A percentile compares a stretch with the other conserved stretches of the same genome.
phyloP scores from a whole-genome alignment of 2,329 filamentous ascomycete species.

The Diaporthe vexans region DNA sequence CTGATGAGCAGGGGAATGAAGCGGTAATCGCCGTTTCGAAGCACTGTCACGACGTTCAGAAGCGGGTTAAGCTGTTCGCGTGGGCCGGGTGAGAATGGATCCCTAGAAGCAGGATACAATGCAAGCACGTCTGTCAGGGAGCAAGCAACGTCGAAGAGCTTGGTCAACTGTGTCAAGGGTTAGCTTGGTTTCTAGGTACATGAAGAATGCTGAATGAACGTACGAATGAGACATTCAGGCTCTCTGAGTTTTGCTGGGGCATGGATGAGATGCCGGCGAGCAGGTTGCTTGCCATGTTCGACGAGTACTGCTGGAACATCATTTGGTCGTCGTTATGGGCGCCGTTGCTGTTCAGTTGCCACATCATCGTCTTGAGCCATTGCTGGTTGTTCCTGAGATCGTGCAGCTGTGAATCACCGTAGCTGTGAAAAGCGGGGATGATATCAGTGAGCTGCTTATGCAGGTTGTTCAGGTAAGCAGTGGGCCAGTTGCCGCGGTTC shows the following conservation, averaged over 20 bases:
- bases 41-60: slow-evolving; percentile 74
- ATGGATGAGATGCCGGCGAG: slow-evolving; percentile 79
- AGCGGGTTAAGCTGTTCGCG: slow-evolving; percentile 81
- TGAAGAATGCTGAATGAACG: slow-evolving; percentile 49
- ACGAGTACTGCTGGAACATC: slow-evolving; percentile 74
- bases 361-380: slow-evolving; percentile 75
- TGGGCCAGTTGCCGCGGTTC: slow-evolving; percentile 68
- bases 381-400: slow-evolving; percentile 73
- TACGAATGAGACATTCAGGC: slow-evolving; percentile 81
- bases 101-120: slow-evolving; percentile 70
- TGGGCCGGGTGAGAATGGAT: slow-evolving; percentile 76
- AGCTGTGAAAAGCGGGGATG: slow-evolving; percentile 65
- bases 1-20: slow-evolving; percentile 83
- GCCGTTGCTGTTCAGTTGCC: slow-evolving; percentile 71
- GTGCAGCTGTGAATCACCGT: slow-evolving; percentile 65
- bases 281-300: slow-evolving; percentile 74
- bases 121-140: slow-evolving; percentile 81
- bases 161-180: slow-evolving; percentile 74
- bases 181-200: slow-evolving; percentile 17
- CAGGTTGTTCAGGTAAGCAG: slow-evolving; percentile 68
- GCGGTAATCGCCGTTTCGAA: slow-evolving; percentile 82
- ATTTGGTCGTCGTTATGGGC: slow-evolving; percentile 63
- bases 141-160: slow-evolving; percentile 82
- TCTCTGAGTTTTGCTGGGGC: slow-evolving; percentile 79
- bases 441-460: slow-evolving; percentile 74